phyloP scores from a whole-genome alignment of 169 alveolate genomes.

The Eimeria tenella region DNA sequence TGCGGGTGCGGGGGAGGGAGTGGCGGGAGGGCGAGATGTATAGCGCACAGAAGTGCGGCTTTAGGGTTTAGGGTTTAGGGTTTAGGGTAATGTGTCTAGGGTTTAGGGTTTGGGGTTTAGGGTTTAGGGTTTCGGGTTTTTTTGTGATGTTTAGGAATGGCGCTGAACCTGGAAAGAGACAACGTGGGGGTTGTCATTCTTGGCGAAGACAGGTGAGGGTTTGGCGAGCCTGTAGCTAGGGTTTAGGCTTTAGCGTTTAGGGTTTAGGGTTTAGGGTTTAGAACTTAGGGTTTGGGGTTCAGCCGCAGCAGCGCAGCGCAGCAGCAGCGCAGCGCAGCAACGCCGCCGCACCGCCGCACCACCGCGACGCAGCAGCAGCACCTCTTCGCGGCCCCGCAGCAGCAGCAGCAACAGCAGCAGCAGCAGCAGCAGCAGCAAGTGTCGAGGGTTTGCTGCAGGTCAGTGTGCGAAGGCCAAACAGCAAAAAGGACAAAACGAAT shows the following conservation, averaged over 20 bases:
- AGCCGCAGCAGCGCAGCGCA: neutral
- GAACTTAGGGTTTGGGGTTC: neutral
- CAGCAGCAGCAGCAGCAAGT: neutral
- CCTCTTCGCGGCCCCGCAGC: too few relatives aligned
- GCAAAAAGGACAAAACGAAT: constrained; percentile 94
- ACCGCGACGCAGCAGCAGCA: too few relatives aligned
- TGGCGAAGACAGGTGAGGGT: constrained; percentile 95
- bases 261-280: too few relatives aligned
- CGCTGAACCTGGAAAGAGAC: too few relatives aligned
- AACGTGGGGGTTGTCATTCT: constrained; percentile 96
- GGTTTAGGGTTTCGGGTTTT: too few relatives aligned
- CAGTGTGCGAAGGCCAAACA: constrained; percentile 96
- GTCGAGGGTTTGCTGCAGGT: constrained; percentile 83
- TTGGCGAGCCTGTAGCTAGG: neutral
- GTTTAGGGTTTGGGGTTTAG: too few relatives aligned
- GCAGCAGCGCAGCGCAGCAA: too few relatives aligned
- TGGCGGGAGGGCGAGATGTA: constrained; percentile 93
- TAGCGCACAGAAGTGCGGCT: too few relatives aligned
- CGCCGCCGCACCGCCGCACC: too few relatives aligned
- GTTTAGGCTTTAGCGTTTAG: neutral
- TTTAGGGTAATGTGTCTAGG: too few relatives aligned
- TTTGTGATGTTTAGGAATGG: too few relatives aligned
- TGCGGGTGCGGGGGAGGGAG: neutral
- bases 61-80: neutral
- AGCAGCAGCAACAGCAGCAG: constrained; percentile 4